A percentile compares a stretch with the other conserved stretches of the same genome.
phyloP scores from a whole-genome alignment of 139 green algal species.

The Coelastrella sp. region DNA sequence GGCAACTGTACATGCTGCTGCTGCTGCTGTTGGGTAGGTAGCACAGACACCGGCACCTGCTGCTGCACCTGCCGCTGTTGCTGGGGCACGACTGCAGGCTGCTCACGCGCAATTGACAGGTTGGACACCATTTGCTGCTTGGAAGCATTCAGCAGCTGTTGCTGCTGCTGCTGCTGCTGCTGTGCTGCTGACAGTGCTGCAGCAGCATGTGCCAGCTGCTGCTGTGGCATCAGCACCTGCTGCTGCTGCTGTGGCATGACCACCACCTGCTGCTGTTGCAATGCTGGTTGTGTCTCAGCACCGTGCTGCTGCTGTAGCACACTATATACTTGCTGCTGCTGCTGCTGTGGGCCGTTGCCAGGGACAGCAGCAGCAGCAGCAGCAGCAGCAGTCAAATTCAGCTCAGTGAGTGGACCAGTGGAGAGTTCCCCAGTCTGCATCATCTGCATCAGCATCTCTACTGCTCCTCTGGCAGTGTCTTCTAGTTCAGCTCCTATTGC shows the following conservation, averaged over 20 bases:
- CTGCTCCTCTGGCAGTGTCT: neutral
- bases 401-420: neutral
- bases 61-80: too few relatives aligned
- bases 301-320: conserved; percentile 25
- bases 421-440: neutral
- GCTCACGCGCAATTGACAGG: too few relatives aligned
- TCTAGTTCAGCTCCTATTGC: neutral
- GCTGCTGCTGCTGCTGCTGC: neutral
- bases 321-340: neutral
- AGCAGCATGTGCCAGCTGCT: conserved; percentile 13
- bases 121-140: too few relatives aligned
- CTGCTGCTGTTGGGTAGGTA: neutral
- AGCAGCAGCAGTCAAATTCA: neutral
- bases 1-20: neutral
- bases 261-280: conserved; percentile 4
- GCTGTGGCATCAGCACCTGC: neutral
- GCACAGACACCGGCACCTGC: neutral
- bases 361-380: neutral
- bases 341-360: neutral
- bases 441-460: neutral
- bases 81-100: too few relatives aligned
- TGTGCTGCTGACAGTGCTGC: neutral
- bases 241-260: neutral
- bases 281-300: neutral
- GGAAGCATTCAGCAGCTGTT: neutral